Evolutionary conservation across 176 grass and related monocot species (phyloP).

Genomic region (Triticum turgidum): DNA sequence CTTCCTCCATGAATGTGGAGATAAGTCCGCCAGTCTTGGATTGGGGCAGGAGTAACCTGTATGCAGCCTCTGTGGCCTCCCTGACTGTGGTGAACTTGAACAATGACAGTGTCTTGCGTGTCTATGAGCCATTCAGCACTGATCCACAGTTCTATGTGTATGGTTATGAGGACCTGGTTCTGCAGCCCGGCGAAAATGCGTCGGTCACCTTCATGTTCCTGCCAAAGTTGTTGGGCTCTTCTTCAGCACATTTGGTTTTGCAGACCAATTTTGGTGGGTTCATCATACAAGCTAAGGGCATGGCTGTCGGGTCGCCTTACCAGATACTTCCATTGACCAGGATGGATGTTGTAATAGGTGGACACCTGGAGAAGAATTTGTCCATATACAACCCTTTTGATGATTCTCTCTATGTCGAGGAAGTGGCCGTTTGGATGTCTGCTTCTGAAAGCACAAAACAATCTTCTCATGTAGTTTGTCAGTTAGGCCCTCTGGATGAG

Average conservation of each 20-base stretch:
- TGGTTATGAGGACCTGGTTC: slow-evolving; percentile 56
- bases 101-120: slow-evolving; percentile 54
- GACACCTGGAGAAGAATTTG: slow-evolving; percentile 65
- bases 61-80: slow-evolving; percentile 58
- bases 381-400: slow-evolving; percentile 81
- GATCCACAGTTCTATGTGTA: slow-evolving; percentile 87
- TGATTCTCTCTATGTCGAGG: slow-evolving; percentile 68
- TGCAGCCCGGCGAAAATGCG: slow-evolving; percentile 70
- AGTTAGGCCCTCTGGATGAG: slow-evolving; percentile 34
- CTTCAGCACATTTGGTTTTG: slow-evolving; percentile 71
- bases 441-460: slow-evolving; percentile 53
- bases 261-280: slow-evolving; percentile 93
- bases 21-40: slow-evolving; percentile 78
- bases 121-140: slow-evolving; percentile 80
- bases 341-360: slow-evolving; percentile 49
- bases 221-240: slow-evolving; percentile 70
- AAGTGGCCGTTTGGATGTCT: slow-evolving; percentile 84
- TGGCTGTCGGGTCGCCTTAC: slow-evolving; percentile 60
- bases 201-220: slow-evolving; percentile 75
- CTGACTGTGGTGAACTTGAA: slow-evolving; percentile 69
- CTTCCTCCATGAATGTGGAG: slow-evolving; percentile 56
- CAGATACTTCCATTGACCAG: slow-evolving; percentile 68
- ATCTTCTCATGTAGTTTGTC: slow-evolving; percentile 74
- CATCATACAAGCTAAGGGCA: slow-evolving; percentile 82
- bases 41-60: slow-evolving; percentile 70